These are phyloP conservation scores for Prunus fruticosa DNA, from an alignment of 306 rosid species.

Conservation along the genomic window DNA sequence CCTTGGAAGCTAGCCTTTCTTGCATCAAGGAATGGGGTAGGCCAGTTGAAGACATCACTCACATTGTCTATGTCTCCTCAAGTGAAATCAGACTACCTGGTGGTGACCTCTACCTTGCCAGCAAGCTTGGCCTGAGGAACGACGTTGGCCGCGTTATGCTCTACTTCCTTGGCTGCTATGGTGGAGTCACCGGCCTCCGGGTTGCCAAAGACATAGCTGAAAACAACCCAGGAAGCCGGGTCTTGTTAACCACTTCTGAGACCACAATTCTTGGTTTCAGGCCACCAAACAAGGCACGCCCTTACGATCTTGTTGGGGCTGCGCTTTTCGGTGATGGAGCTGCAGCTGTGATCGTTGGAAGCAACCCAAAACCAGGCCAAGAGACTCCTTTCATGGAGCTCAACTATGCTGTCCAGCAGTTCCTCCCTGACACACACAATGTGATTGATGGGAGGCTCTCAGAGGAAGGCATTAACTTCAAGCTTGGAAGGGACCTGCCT, in stretches of 20 bases:
- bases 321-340: constrained; percentile 97
- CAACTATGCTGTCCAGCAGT: constrained; percentile 70
- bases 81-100: constrained; percentile 90
- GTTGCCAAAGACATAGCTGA: constrained; percentile 97
- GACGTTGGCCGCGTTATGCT: constrained; percentile 80
- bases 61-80: constrained; percentile 82
- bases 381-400: constrained; percentile 90
- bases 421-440: constrained; percentile 66
- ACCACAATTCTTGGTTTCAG: constrained; percentile 91
- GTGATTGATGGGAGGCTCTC: constrained; percentile 80
- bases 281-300: constrained; percentile 77
- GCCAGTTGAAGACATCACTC: constrained; percentile 68
- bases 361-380: constrained; percentile 42
- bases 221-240: constrained; percentile 83
- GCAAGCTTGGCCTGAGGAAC: constrained; percentile 58
- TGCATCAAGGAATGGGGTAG: constrained; percentile 96
- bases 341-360: constrained; percentile 78
- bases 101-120: constrained; percentile 83
- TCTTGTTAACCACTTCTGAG: constrained; percentile 75
- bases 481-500: constrained; percentile 93
- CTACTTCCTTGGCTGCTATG: constrained; percentile 89
- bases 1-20: constrained; percentile 65
- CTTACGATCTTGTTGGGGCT: constrained; percentile 98
- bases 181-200: constrained; percentile 87
- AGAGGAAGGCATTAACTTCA: constrained; percentile 88